Base-by-base conservation (phyloP, 2,329 filamentous ascomycete genomes). In the Grosmannia huntii region DNA sequence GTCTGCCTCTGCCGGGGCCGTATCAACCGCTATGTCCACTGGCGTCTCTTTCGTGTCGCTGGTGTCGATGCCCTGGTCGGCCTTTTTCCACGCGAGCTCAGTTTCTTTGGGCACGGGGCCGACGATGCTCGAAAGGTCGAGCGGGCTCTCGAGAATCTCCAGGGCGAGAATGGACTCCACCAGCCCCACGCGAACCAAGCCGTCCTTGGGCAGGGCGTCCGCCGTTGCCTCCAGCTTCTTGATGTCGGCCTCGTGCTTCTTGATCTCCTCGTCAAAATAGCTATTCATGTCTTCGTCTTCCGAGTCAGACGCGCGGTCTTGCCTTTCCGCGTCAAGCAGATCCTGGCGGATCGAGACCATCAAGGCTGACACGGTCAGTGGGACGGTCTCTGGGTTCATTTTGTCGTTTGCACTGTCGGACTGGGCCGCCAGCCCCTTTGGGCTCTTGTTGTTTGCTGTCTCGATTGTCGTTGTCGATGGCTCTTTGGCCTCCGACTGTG, bases 221-320 rank as follows among this genome's bases (percentile, higher is more conserved):
- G 71, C 64, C 59, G 79, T 73, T 0, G 69, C 69, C 60, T 82
- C 75, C 1, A 75, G 73, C 64, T 81, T 78, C 49, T 71, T 67
- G 48, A 83, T 80, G 62, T 81, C 72, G 3, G 54, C 54, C 28
- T 82, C 75, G 2, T 75, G 73, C 64, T 81, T 78, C 49, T 71
- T 67, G 44, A 83, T 81, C 62, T 81, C 72, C 57, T 71, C 71
- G 56, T 76, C 73, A 57, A 83, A 81, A 60, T 79, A 79, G 56
- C 80, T 78, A 21, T 75, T 79, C 70, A 83, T 78, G 51, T 80
- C 77, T 53, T 82, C 80, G 59, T 83, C 80, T 50, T 83, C 76
- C 62, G 75, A 76, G 57, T 82, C 79, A 0, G 78, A 81, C 2
- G 60, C 51, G 19, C 59, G 59, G n/a, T 61, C 60, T 5, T 56